A percentile compares a stretch with the other conserved stretches of the same genome.
Conservation (phyloP, 129 eudicot genomes). For the Logfia minima region DNA sequence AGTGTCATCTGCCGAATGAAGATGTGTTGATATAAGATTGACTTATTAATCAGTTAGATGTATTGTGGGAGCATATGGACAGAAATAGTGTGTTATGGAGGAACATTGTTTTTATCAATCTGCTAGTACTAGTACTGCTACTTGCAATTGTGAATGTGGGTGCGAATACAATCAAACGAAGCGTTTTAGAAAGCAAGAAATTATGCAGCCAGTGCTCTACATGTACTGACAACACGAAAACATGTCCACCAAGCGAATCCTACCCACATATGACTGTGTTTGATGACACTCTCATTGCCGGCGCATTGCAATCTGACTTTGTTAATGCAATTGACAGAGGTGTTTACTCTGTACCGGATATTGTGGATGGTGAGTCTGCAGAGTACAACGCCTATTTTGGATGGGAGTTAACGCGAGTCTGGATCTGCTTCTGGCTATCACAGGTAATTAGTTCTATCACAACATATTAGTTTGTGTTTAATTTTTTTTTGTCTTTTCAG, state of each 20-base stretch:
- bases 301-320: conserved; percentile 69
- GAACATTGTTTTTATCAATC: conserved; percentile 18
- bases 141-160: neutral
- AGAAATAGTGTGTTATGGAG: neutral
- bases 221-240: conserved; percentile 45
- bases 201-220: conserved; percentile 56
- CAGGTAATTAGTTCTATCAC: conserved; percentile 35
- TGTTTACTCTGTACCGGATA: conserved; percentile 65
- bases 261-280: conserved; percentile 79
- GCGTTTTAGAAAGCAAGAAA: conserved; percentile 43
- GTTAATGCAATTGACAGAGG: conserved; percentile 60
- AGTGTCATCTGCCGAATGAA: conserved; percentile 1
- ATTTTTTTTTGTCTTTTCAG: no score
- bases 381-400: conserved; percentile 55
- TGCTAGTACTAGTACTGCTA: neutral
- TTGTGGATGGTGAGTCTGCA: conserved; percentile 45
- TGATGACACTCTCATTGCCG: conserved; percentile 55
- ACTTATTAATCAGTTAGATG: neutral
- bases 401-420: conserved; percentile 52
- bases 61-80: conserved; percentile 16
- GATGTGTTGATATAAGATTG: neutral
- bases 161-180: conserved; percentile 16
- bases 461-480: neutral
- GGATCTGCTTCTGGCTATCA: conserved; percentile 76
- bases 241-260: conserved; percentile 69